Base-by-base conservation (phyloP, 2,329 filamentous ascomycete genomes). In the Huntiella abstrusa region DNA sequence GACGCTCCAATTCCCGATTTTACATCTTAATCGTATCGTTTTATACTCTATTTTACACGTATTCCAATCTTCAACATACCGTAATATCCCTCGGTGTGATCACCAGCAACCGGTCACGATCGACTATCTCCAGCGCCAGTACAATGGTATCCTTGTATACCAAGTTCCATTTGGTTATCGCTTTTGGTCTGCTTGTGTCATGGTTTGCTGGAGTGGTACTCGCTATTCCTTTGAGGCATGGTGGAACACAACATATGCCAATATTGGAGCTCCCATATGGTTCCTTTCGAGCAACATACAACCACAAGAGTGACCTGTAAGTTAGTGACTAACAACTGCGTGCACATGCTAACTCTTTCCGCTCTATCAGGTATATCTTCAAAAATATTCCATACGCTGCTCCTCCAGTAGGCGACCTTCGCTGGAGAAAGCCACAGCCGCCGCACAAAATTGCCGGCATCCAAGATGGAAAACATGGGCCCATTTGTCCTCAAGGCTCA, bases 311-410 rank as follows among this genome's bases (percentile, higher is more conserved):
- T n/a, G 51, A 51, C 33, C 50, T 51, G 51, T 52, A 11, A 33
- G 51, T 39, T 10, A 6, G 10, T 19, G 7, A 39, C 16, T 39
- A 15, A 13, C 4, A 39, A 13, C 8, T 2, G 12, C 5, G 12
- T 13, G 22, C 35, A 17, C 3, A 16, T 28, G 7, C 45, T 50
- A 45, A 49, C 28, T 12, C 4, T 15, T 45, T 5, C 10, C 2
- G 15, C 22, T 13, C 8, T 22, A 5, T 15, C 13, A 52, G 51
- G 19, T 50, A 52, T 22, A 51, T 46, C 33, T 67, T 66, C 53
- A 59, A 59, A 46, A 66, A 66, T 48, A 62, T 67, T 44, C 61
- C 62, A 1, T 67, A 62, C 52, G 64, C 62, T 2, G 63, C 64
- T 7, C 62, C 64, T 8, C 63, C 64, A 0, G 53, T 59, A 3